These are phyloP conservation scores for Lentinula boryana DNA, from an alignment of 768 basidiomycete genomes.

Conservation along the genomic window DNA sequence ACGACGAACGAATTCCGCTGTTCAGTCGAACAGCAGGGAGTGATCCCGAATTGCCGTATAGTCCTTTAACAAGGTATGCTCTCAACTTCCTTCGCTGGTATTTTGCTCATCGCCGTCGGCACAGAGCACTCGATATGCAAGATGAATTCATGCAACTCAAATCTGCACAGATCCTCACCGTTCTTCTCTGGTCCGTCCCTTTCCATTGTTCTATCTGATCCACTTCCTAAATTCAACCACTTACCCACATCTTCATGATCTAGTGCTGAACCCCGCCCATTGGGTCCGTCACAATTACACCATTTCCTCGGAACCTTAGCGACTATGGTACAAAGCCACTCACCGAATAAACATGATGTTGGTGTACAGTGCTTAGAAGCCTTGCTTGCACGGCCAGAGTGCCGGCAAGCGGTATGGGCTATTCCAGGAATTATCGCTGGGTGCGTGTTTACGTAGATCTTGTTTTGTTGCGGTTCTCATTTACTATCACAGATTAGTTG, in stretches of 20 bases:
- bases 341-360: conserved; percentile 74
- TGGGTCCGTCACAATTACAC: conserved; percentile 46
- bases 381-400: conserved; percentile 74
- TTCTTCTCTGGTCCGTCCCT: conserved; percentile 65
- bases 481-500: conserved; percentile 56
- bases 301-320: conserved; percentile 59
- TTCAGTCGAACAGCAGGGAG: conserved; percentile 55
- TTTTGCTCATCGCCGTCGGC: conserved; percentile 9
- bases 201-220: not conserved
- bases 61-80: conserved; percentile 65
- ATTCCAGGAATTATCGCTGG: conserved; percentile 63
- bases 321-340: conserved; percentile 51
- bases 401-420: conserved; percentile 75
- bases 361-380: conserved; percentile 89
- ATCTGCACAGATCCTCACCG: conserved; percentile 79
- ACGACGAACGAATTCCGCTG: conserved; percentile 79
- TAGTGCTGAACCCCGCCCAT: conserved; percentile 45
- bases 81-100: not conserved
- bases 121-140: conserved; percentile 72
- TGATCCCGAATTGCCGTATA: conserved; percentile 79
- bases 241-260: not conserved
- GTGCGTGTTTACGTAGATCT: conserved; percentile 28
- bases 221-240: conserved; percentile 1
- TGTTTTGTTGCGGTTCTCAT: not conserved
- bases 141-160: conserved; percentile 98